A percentile compares a stretch with the other conserved stretches of the same genome.
phyloP scores from a whole-genome alignment of 331 rosid species.

The Malus hybrid region DNA sequence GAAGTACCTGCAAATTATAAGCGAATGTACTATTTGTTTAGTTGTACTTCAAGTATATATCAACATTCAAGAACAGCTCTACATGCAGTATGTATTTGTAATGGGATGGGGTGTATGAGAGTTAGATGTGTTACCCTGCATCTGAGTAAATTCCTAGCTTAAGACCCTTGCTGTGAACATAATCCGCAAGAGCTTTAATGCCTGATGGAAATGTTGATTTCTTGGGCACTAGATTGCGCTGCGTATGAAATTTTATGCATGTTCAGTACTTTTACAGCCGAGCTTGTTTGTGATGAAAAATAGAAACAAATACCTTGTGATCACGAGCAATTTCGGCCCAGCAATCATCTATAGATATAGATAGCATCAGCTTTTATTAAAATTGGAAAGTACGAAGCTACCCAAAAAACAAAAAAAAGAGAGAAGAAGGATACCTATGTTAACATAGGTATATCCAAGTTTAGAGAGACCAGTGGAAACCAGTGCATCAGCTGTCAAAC shows the following conservation, averaged over 20 bases:
- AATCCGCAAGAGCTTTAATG: conserved; percentile 76
- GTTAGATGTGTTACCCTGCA: conserved; percentile 58
- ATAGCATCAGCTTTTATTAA: neutral
- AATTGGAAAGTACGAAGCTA: neutral
- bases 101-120: too few relatives aligned
- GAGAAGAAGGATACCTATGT: conserved; percentile 49
- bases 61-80: neutral
- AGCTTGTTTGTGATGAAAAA: neutral
- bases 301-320: conserved; percentile 27
- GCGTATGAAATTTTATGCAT: conserved; percentile 1
- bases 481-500: conserved; percentile 78
- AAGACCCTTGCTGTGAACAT: conserved; percentile 89
- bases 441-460: conserved; percentile 83
- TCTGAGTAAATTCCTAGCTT: conserved; percentile 95
- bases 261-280: neutral
- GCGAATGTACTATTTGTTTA: neutral
- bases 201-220: conserved; percentile 86
- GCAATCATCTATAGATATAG: conserved; percentile 62
- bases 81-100: too few relatives aligned
- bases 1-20: conserved; percentile 41
- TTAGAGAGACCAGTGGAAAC: conserved; percentile 76
- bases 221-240: conserved; percentile 69
- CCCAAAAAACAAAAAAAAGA: neutral
- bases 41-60: neutral
- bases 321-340: conserved; percentile 95